A percentile compares a stretch with the other conserved stretches of the same genome.
Conservation (phyloP, 106 monocot genomes). For the Dioscorea zingiberensis region DNA sequence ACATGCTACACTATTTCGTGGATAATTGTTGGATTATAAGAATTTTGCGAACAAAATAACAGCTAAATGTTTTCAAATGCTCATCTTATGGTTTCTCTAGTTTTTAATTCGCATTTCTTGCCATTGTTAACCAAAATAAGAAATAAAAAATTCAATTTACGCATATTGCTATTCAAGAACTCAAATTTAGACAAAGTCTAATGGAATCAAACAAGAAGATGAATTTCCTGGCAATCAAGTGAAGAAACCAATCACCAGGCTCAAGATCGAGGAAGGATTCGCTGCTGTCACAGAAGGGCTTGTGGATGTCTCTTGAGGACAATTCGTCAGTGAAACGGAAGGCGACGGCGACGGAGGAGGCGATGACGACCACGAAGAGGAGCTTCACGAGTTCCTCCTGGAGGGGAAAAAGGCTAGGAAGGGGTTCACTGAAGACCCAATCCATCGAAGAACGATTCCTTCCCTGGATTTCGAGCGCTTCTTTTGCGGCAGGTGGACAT, state of each 20-base stretch:
- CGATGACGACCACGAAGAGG: conserved; percentile 59
- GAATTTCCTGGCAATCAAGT: no score
- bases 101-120: no score
- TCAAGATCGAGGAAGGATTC: neutral
- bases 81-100: no score
- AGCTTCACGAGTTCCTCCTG: conserved; percentile 46
- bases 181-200: neutral
- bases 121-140: no score
- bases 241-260: conserved; percentile 13
- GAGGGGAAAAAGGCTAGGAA: conserved; percentile 51
- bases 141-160: neutral
- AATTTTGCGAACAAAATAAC: no score
- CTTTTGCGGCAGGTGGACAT: neutral
- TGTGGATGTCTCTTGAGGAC: conserved; percentile 38
- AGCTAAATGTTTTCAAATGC: no score
- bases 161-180: neutral
- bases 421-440: conserved; percentile 23
- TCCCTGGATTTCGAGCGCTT: conserved; percentile 2
- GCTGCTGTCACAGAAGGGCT: conserved; percentile 68
- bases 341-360: conserved; percentile 52
- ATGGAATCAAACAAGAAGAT: neutral
- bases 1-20: no score
- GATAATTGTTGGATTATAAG: no score
- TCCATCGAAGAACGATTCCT: neutral
- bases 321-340: conserved; percentile 30